These are phyloP conservation scores for Luvunga scandens DNA, from an alignment of 345 rosid genomes.

Conservation along the genomic window DNA sequence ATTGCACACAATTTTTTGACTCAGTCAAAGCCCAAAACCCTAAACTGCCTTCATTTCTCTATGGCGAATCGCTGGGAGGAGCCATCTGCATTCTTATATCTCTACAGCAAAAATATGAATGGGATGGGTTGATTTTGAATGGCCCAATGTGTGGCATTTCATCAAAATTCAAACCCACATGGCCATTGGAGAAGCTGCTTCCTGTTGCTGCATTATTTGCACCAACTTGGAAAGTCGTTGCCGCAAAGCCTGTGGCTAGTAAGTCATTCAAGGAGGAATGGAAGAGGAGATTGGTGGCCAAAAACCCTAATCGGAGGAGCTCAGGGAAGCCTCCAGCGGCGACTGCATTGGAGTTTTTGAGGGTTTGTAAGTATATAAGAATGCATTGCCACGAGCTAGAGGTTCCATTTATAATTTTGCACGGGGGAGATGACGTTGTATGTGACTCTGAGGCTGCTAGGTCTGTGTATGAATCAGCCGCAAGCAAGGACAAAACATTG, in stretches of 20 bases:
- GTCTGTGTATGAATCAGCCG: conserved; percentile 23
- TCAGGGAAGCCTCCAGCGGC: conserved; percentile 27
- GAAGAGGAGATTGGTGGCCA: conserved; percentile 26
- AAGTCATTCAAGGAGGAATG: conserved; percentile 28
- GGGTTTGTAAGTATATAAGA: conserved; percentile 24
- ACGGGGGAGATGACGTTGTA: conserved; percentile 22
- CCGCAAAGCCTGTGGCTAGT: conserved; percentile 22
- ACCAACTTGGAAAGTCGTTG: conserved; percentile 21
- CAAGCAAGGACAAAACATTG: conserved; percentile 24
- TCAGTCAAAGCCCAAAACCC: conserved; percentile 14
- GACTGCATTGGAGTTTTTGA: conserved; percentile 25
- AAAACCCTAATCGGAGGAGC: conserved; percentile 14
- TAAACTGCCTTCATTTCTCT: conserved; percentile 28
- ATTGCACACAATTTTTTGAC: conserved; percentile 24
- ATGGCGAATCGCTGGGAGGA: conserved; percentile 38
- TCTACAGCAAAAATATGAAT: conserved; percentile 16
- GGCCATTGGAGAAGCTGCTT: conserved; percentile 28
- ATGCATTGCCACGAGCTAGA: conserved; percentile 21
- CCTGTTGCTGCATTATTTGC: conserved; percentile 24
- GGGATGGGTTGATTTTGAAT: conserved; percentile 33
- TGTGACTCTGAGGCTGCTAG: conserved; percentile 22
- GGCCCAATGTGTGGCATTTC: conserved; percentile 38
- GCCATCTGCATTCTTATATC: conserved; percentile 26
- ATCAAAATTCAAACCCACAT: conserved; percentile 24
- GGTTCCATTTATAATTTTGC: conserved; percentile 26